A percentile compares a stretch with the other conserved stretches of the same genome.
phyloP scores from a whole-genome alignment of 495 filamentous ascomycete genomes.

The Xylaria venustula region DNA sequence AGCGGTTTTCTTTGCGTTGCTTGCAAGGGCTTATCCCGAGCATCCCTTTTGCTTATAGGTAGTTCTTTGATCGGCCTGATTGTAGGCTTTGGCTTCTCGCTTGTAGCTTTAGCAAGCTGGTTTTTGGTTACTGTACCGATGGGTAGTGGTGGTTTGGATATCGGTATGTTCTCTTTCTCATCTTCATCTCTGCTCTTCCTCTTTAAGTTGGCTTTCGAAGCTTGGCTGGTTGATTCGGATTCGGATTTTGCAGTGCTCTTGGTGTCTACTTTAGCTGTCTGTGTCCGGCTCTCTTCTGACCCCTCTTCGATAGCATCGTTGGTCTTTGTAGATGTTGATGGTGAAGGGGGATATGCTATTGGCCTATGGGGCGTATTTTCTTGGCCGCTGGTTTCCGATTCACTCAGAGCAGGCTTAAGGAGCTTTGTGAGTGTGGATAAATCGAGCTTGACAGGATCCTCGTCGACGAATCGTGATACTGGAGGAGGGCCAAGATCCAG shows the following conservation, averaged over 20 bases:
- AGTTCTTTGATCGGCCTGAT: constrained; percentile 35
- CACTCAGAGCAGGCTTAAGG: constrained; percentile 13
- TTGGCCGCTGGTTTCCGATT: constrained; percentile 19
- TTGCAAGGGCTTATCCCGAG: constrained; percentile 24
- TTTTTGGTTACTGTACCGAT: constrained; percentile 9
- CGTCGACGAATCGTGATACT: constrained; percentile 62
- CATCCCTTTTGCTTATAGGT: constrained; percentile 22
- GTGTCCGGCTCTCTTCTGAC: background rate
- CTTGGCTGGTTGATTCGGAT: constrained; percentile 10
- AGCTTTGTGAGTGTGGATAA: constrained; percentile 24
- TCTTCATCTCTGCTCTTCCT: constrained; percentile 32
- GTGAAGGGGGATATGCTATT: constrained; percentile 17
- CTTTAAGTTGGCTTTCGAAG: constrained; percentile 27
- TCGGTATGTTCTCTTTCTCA: constrained; percentile 32
- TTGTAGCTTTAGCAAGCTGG: constrained; percentile 16
- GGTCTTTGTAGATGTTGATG: constrained; percentile 14
- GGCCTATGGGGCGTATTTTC: constrained; percentile 17
- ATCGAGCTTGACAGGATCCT: constrained; percentile 59
- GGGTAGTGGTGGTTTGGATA: constrained; percentile 7
- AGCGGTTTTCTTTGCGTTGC: constrained; percentile 37
- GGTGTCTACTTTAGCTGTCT: constrained; percentile 22
- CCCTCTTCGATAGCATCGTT: constrained; percentile 16
- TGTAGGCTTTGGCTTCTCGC: constrained; percentile 15
- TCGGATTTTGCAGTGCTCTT: constrained; percentile 23
- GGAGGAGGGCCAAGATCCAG: constrained; percentile 66